A percentile compares a stretch with the other conserved stretches of the same genome.
These are phyloP conservation scores for Colletotrichum sublineola DNA, from an alignment of 2,329 filamentous ascomycete genomes.

Conservation along the genomic window DNA sequence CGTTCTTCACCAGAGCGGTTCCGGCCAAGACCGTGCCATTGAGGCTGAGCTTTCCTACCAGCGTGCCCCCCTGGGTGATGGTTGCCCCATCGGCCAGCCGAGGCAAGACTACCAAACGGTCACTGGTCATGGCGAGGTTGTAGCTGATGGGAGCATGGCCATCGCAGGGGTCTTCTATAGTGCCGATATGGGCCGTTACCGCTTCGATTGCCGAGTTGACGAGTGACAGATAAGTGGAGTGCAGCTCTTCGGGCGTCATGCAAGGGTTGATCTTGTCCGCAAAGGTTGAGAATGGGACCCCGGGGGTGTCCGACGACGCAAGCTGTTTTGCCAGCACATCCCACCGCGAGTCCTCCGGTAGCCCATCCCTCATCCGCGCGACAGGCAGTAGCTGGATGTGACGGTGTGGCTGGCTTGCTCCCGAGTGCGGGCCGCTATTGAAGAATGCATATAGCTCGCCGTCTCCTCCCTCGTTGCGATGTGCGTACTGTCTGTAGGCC, in stretches of 20 bases:
- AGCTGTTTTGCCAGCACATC: constrained; percentile 61
- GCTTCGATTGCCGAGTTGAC: constrained; percentile 61
- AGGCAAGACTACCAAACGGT: constrained; percentile 67
- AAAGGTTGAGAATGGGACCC: constrained; percentile 61
- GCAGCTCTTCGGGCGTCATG: constrained; percentile 54
- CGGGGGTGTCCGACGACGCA: constrained; percentile 19
- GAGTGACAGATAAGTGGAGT: constrained; percentile 60
- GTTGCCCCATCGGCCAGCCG: constrained; percentile 64
- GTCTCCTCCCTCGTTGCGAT: constrained; percentile 41
- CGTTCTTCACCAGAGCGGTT: constrained; percentile 72
- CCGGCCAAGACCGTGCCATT: constrained; percentile 76
- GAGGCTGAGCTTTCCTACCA: constrained; percentile 61
- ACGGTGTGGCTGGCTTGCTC: constrained; percentile 78
- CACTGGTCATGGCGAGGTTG: constrained; percentile 71
- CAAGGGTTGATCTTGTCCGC: constrained; percentile 53
- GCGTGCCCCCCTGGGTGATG: constrained; percentile 48
- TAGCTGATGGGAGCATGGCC: constrained; percentile 70
- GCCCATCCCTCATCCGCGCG: constrained; percentile 70
- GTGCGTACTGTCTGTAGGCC: constrained; percentile 60
- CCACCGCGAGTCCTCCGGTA: constrained; percentile 59
- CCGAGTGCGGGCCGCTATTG: constrained; percentile 77
- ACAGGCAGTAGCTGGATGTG: constrained; percentile 80
- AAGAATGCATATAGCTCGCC: constrained; percentile 74
- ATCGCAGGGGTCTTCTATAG: constrained; percentile 45
- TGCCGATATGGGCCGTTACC: constrained; percentile 45